Evolutionary conservation across 176 grass and related monocot species (phyloP), one percentile per base, ranked within the genome.

Genomic region (Aegilops speltoides): DNA sequence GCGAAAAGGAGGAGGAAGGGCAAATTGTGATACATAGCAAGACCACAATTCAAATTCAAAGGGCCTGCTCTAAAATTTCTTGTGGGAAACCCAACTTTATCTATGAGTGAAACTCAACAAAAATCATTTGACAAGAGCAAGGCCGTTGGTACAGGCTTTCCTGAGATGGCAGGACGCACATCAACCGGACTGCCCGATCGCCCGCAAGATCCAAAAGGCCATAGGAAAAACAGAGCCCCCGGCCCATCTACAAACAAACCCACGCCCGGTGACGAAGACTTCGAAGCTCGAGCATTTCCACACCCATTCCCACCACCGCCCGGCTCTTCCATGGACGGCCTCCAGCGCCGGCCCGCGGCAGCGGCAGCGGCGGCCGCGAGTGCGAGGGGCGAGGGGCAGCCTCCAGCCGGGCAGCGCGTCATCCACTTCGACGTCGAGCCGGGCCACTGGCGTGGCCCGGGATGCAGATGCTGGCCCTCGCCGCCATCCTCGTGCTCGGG

Each of bases 391-490:
- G 50, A 54, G 50, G 88, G 82, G 68, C 50, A 54, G 50, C 50
- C 16, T 54, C 50, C 50, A 16, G 50, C 6, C 16, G 50, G 50
- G 50, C 50, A 82, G 68, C 45, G 59, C 15, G 25, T 71, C 83
- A 83, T 98, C 73, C 89, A 85, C 71, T 20, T 68, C 1, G 93
- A 98, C 43, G 64, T 95, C 73, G 93, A 95, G 10, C 91, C 93
- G 67, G 77, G 56, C 95, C 95, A n/a, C 83, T 78, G 80, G 89
- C 91, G 26, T 67, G 89, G 82, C 86, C 88, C 33, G 74, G 63
- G 84, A 82, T 94, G 81, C 91, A 98, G 85, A 89, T 89, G 84
- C 74, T 95, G 78, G 96, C 91, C 68, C 86, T 98, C 28, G 73
- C 17, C 22, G 86, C 91, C 73, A 89, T 94, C 67, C 77, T 94